Conservation (phyloP, 352 stramenopile genomes). For the Globisporangium polare region DNA sequence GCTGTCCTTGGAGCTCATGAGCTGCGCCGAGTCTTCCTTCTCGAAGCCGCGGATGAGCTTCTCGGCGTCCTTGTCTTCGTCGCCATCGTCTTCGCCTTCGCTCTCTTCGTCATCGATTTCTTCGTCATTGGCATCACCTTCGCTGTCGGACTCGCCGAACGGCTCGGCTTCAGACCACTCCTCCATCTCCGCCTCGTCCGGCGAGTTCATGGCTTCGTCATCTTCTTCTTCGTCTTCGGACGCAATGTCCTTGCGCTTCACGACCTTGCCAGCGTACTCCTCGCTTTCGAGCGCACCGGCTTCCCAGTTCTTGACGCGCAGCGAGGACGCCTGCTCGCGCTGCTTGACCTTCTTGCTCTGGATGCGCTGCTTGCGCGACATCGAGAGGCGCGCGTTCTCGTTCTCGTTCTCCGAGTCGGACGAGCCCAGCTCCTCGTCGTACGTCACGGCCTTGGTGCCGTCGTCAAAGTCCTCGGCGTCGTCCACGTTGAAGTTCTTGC, state of each 20-base stretch:
- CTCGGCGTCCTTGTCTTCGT: slow-evolving; percentile 58
- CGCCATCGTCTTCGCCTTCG: slow-evolving; percentile 29
- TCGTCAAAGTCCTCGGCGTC: slow-evolving; percentile 81
- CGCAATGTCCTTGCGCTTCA: slow-evolving; percentile 60
- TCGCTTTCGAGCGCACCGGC: slow-evolving; percentile 38
- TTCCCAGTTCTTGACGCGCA: slow-evolving; percentile 81
- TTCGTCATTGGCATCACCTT: slow-evolving; percentile 22
- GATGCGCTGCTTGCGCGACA: slow-evolving; percentile 57
- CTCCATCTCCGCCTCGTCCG: slow-evolving; percentile 69
- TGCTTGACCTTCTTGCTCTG: slow-evolving; percentile 28
- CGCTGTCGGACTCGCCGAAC: slow-evolving; percentile 65
- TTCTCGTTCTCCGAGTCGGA: slow-evolving; percentile 25
- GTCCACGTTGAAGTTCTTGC: slow-evolving; percentile 75
- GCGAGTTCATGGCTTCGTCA: slow-evolving; percentile 35
- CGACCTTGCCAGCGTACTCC: slow-evolving; percentile 75
- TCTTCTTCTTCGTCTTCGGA: background rate
- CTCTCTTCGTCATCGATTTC: slow-evolving; percentile 33
- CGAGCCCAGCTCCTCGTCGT: slow-evolving; percentile 19
- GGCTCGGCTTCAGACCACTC: slow-evolving; percentile 82
- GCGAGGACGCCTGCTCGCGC: slow-evolving; percentile 46
- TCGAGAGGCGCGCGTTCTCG: slow-evolving; percentile 35
- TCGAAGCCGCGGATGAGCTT: slow-evolving; percentile 75
- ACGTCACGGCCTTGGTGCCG: slow-evolving; percentile 57
- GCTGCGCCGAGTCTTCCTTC: slow-evolving; percentile 68
- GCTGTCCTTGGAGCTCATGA: slow-evolving; percentile 77